Evolutionary conservation across 192 early-diverging fungal genomes (phyloP).

Genomic region (Rhizophagus sp.): DNA sequence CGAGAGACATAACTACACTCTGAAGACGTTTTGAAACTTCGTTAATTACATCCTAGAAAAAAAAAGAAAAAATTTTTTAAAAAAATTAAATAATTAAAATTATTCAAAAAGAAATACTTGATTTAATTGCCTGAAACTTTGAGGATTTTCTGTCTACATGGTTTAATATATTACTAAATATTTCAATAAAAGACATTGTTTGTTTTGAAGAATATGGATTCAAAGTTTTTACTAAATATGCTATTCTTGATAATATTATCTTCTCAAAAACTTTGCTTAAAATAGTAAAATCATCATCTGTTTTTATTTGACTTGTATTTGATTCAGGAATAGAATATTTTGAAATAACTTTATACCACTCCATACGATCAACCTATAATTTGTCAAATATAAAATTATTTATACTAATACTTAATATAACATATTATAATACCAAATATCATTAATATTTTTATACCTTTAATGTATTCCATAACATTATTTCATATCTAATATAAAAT

Average conservation of each 20-base stretch:
- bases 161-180: not conserved
- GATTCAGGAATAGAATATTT: not conserved
- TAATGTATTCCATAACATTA: slow-evolving; percentile 55
- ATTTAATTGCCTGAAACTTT: not conserved
- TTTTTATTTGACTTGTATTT: not conserved
- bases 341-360: slow-evolving; percentile 18
- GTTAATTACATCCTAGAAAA: not conserved
- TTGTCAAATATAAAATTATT: no score
- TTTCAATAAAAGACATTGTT: slow-evolving; percentile 1
- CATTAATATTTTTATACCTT: slow-evolving; percentile 30
- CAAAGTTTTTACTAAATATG: not conserved
- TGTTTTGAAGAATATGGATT: slow-evolving; percentile 14
- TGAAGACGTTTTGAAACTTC: not conserved
- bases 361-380: not conserved
- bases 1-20: not conserved
- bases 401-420: not conserved
- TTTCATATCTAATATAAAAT: slow-evolving; percentile 55
- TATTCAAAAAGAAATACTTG: not conserved
- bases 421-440: not conserved
- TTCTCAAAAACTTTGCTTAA: slow-evolving; percentile 23
- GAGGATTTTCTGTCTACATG: slow-evolving; percentile 1
- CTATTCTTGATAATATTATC: slow-evolving; percentile 4
- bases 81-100: not conserved
- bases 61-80: not conserved
- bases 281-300: slow-evolving; percentile 7